Evolutionary conservation across 1,284 basidiomycete genomes (phyloP).

Genomic region (Papiliotrema laurentii): DNA sequence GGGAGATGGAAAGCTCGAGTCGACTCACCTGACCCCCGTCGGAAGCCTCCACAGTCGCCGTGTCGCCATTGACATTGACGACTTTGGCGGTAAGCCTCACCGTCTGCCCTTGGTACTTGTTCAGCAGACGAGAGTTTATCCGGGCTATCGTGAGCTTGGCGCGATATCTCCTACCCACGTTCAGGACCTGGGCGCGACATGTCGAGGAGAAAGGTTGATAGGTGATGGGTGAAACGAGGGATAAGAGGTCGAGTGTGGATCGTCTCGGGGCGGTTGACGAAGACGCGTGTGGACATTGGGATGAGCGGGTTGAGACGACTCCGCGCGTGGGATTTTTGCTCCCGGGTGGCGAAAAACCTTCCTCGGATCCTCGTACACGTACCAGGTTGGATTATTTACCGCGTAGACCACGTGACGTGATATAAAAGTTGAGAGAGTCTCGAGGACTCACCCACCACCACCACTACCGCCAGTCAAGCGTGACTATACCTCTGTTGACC

Average conservation of each 20-base stretch:
- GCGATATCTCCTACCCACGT: conserved; percentile 23
- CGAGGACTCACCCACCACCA: neutral
- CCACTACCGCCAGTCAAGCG: neutral
- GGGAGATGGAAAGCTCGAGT: neutral
- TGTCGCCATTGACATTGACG: conserved; percentile 56
- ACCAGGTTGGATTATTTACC: neutral
- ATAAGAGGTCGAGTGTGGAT: neutral
- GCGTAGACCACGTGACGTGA: conserved; percentile 1
- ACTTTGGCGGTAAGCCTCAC: conserved; percentile 72
- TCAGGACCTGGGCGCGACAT: conserved; percentile 42
- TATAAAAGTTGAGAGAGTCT: conserved; percentile 1
- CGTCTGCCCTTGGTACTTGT: conserved; percentile 48
- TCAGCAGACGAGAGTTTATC: conserved; percentile 36
- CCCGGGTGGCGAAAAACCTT: too few relatives aligned
- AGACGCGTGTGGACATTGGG: too few relatives aligned
- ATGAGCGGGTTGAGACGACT: too few relatives aligned
- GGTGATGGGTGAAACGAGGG: neutral
- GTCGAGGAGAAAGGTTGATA: conserved; percentile 2
- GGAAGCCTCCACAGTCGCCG: conserved; percentile 61
- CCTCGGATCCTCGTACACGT: neutral
- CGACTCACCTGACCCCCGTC: conserved; percentile 61
- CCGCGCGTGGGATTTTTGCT: too few relatives aligned
- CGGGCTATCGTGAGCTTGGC: conserved; percentile 25
- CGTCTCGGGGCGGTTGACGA: too few relatives aligned
- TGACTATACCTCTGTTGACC: too few relatives aligned